These are phyloP conservation scores for Straminergon stramineum DNA, from an alignment of 225 moss, liverwort and hornwort species.

Conservation along the genomic window DNA sequence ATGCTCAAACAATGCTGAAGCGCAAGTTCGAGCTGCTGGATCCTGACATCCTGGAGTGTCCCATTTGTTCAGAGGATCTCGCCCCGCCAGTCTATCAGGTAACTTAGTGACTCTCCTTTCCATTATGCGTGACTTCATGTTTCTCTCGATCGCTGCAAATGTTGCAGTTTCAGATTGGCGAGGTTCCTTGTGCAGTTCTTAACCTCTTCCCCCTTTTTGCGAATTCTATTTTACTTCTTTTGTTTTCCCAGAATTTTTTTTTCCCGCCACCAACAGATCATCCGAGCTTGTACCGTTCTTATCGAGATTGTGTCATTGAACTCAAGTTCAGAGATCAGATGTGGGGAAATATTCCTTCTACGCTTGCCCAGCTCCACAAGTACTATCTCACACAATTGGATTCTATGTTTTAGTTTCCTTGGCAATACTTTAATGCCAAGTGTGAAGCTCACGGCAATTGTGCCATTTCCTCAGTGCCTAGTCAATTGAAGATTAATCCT, in stretches of 20 bases:
- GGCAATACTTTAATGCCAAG: background rate
- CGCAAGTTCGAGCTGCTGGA: background rate
- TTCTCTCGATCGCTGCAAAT: background rate
- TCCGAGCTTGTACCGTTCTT: background rate
- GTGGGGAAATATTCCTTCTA: background rate
- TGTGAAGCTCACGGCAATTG: background rate
- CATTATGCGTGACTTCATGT: background rate
- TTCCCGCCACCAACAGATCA: background rate
- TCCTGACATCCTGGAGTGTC: background rate
- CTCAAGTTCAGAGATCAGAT: background rate
- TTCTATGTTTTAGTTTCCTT: background rate
- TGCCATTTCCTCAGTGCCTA: background rate
- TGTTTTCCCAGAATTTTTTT: background rate
- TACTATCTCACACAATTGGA: background rate
- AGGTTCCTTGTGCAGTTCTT: background rate
- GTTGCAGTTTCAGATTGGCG: background rate
- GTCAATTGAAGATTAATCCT: background rate
- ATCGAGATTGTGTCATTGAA: background rate
- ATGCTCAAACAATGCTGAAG: too few species aligned
- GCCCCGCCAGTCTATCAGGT: background rate
- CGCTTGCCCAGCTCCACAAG: background rate
- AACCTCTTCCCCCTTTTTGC: background rate
- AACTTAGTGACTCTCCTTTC: too few species aligned
- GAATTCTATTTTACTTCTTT: background rate
- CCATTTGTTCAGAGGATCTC: background rate